Conservation (phyloP, 495 filamentous ascomycete genomes). For the Aspergillus bridgeri region DNA sequence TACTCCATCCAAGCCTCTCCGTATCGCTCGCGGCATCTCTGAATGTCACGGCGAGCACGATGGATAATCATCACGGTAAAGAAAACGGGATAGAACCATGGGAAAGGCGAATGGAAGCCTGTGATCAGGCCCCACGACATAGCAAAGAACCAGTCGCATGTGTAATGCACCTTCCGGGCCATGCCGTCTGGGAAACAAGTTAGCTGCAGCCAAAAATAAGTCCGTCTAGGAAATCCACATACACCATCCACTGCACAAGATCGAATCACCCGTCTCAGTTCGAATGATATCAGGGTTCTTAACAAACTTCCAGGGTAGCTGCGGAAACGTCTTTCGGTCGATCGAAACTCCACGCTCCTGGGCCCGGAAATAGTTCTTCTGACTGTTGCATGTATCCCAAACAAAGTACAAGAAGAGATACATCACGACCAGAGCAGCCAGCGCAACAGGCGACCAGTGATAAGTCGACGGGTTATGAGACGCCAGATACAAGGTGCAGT, state of each 20-base stretch:
- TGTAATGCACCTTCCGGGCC: slow-evolving; percentile 89
- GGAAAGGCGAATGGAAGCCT: slow-evolving; percentile 59
- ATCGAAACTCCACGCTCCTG: slow-evolving; percentile 68
- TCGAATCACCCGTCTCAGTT: slow-evolving; percentile 68
- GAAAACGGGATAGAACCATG: slow-evolving; percentile 94
- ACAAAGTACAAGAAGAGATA: slow-evolving; percentile 89
- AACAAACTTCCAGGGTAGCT: slow-evolving; percentile 76
- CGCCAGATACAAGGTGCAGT: slow-evolving; percentile 88
- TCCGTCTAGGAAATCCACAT: slow-evolving; percentile 18
- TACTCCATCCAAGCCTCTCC: slow-evolving; percentile 90
- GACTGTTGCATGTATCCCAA: slow-evolving; percentile 85
- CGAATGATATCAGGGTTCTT: slow-evolving; percentile 75
- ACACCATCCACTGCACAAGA: slow-evolving; percentile 90
- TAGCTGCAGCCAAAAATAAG: not conserved
- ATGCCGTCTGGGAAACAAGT: slow-evolving; percentile 49
- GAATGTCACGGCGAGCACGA: slow-evolving; percentile 75
- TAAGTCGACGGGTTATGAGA: slow-evolving; percentile 78
- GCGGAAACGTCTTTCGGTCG: slow-evolving; percentile 79
- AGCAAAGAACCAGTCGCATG: slow-evolving; percentile 81
- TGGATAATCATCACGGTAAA: slow-evolving; percentile 88
- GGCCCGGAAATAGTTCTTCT: slow-evolving; percentile 90
- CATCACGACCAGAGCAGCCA: slow-evolving; percentile 56
- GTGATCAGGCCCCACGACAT: slow-evolving; percentile 60
- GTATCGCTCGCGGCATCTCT: slow-evolving; percentile 78
- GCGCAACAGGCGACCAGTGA: slow-evolving; percentile 61